Evolutionary conservation across 1,284 basidiomycete genomes (phyloP).

Genomic region (Sporisorium iseilematis-ciliati): DNA sequence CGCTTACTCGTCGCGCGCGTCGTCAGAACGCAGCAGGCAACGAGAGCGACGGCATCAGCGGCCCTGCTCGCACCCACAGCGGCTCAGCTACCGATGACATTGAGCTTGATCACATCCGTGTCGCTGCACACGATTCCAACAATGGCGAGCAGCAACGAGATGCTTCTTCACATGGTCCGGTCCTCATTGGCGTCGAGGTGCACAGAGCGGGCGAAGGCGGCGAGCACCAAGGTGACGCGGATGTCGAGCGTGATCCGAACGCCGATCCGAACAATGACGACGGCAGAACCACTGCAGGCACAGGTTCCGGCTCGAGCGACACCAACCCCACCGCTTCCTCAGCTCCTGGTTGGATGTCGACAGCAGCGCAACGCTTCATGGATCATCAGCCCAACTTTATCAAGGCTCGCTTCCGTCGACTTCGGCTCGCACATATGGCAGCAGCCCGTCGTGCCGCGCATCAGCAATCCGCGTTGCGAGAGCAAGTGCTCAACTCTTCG

Average conservation of each 20-base stretch:
- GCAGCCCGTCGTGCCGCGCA: conserved; percentile 59
- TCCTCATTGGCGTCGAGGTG: conserved; percentile 21
- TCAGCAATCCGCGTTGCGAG: conserved; percentile 58
- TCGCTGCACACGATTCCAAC: conserved; percentile 14
- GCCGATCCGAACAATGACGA: conserved; percentile 36
- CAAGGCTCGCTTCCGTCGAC: conserved; percentile 55
- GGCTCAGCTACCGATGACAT: conserved; percentile 31
- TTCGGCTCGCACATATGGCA: conserved; percentile 60
- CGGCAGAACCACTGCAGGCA: conserved; percentile 47
- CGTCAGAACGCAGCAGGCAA: conserved; percentile 20
- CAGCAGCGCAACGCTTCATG: conserved; percentile 47
- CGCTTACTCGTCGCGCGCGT: conserved; percentile 37
- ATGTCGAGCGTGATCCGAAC: conserved; percentile 17
- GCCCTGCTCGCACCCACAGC: conserved; percentile 6
- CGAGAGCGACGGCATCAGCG: conserved; percentile 15
- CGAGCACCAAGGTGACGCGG: conserved; percentile 10
- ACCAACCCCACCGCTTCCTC: conserved; percentile 59
- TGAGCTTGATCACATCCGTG: conserved; percentile 43
- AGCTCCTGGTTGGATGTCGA: conserved; percentile 47
- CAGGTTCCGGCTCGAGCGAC: conserved; percentile 52
- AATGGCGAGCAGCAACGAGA: conserved; percentile 1
- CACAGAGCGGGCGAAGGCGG: conserved; percentile 9
- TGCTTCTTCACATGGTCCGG: conserved; percentile 2
- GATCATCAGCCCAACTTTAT: conserved; percentile 61
- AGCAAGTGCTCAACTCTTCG: conserved; percentile 59